Percentiles rank a stretch among this genome's conserved stretches.
Conservation (phyloP, 2,329 filamentous ascomycete species). For the Aureobasidium sp. region DNA sequence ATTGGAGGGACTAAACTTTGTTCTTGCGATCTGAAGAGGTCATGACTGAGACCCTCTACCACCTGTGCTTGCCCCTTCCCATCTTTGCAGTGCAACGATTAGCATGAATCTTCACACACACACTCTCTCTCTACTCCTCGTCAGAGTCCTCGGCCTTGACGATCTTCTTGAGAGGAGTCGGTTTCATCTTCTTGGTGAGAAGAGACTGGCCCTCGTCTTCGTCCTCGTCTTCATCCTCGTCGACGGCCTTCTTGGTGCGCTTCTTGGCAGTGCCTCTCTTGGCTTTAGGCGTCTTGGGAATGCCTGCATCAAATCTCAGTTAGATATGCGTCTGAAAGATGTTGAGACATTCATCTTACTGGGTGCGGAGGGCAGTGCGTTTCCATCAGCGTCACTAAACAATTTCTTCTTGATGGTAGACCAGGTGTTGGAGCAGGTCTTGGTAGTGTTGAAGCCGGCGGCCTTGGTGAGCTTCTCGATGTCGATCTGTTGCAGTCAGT, state of each 20-base stretch:
- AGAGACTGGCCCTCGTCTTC: conserved; percentile 4
- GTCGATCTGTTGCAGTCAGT: conserved; percentile 22
- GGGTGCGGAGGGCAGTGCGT: conserved; percentile 1
- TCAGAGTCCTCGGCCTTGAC: conserved; percentile 14
- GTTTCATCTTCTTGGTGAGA: conserved; percentile 4
- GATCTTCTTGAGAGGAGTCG: not conserved
- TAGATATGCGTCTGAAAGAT: not conserved
- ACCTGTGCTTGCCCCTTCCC: not conserved
- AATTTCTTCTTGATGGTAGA: conserved; percentile 31
- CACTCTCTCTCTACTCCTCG: conserved; percentile 14
- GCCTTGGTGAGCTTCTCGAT: conserved; percentile 24
- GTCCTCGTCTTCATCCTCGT: not conserved
- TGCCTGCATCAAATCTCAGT: not conserved
- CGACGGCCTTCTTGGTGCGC: conserved; percentile 3
- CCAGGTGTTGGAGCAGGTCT: conserved; percentile 32
- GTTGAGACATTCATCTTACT: not conserved
- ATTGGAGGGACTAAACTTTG: conserved; percentile 39
- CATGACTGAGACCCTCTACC: not conserved
- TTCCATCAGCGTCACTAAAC: conserved; percentile 20
- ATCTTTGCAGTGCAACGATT: not conserved
- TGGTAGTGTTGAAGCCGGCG: conserved; percentile 28
- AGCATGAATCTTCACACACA: not conserved
- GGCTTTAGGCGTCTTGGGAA: not conserved
- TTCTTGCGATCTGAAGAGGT: not conserved
- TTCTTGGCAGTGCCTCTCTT: conserved; percentile 25